A percentile compares a stretch with the other conserved stretches of the same genome.
phyloP scores from a whole-genome alignment of 2,329 filamentous ascomycete species.

The Tolypocladium tropicale region DNA sequence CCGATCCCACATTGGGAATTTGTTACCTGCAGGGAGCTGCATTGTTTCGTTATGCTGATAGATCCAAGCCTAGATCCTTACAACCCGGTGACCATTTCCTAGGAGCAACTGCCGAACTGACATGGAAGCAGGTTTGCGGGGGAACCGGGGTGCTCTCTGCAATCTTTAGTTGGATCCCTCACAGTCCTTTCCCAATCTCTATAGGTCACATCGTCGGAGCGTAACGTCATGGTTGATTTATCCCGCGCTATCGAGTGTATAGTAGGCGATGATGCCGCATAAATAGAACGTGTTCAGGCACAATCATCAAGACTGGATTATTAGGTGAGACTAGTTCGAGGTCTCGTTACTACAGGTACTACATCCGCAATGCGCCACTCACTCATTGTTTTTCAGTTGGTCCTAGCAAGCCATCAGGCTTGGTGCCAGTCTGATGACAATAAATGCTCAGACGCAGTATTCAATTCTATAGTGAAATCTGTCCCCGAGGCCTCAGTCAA shows the following conservation, averaged over 20 bases:
- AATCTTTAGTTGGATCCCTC: background rate
- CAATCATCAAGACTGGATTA: too few relatives aligned
- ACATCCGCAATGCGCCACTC: background rate
- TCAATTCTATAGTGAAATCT: background rate
- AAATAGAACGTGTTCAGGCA: too few relatives aligned
- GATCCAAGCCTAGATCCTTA: too few relatives aligned
- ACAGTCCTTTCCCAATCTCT: too few relatives aligned
- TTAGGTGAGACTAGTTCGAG: too few relatives aligned
- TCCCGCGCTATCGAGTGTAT: too few relatives aligned
- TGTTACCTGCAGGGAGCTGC: too few relatives aligned
- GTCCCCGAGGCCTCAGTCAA: background rate
- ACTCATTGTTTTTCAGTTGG: background rate
- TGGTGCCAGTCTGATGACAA: background rate
- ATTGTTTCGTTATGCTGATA: too few relatives aligned
- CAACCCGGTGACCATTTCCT: background rate
- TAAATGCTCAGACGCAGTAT: background rate
- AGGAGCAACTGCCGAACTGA: background rate
- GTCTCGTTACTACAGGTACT: background rate
- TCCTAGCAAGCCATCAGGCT: background rate
- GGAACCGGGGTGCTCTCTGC: background rate
- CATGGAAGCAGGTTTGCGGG: background rate
- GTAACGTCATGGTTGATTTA: too few relatives aligned
- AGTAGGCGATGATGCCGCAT: too few relatives aligned
- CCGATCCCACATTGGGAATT: too few relatives aligned
- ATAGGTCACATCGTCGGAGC: too few relatives aligned